Percentiles rank a stretch among this genome's conserved stretches.
These are phyloP conservation scores for Cicer pinnatifidum DNA, from an alignment of 306 rosid species.

Conservation along the genomic window DNA sequence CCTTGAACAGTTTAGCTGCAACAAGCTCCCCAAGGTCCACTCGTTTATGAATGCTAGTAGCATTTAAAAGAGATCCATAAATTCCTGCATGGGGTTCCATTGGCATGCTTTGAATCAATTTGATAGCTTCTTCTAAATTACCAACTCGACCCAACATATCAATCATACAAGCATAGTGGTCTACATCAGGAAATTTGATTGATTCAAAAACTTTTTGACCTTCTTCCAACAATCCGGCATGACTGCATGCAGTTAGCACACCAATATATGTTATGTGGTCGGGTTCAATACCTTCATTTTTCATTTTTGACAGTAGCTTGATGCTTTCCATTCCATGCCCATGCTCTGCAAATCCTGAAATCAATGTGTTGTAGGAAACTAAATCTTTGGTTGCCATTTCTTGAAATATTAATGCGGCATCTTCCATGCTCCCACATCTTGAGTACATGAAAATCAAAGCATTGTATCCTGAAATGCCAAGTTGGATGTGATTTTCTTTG, in stretches of 20 bases:
- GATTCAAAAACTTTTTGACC: constrained; percentile 64
- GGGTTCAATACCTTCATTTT: constrained; percentile 59
- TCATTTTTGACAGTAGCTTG: constrained; percentile 57
- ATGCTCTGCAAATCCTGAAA: constrained; percentile 70
- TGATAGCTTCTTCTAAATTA: constrained; percentile 63
- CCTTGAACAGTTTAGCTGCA: constrained; percentile 63
- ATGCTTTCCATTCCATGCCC: constrained; percentile 66
- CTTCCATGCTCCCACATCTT: constrained; percentile 66
- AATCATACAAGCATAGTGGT: constrained; percentile 75
- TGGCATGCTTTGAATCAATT: constrained; percentile 62
- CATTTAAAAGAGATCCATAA: constrained; percentile 70
- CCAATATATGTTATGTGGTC: constrained; percentile 63
- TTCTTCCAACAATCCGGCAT: constrained; percentile 61
- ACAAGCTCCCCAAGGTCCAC: constrained; percentile 66
- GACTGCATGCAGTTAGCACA: constrained; percentile 70
- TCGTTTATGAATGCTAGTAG: constrained; percentile 61
- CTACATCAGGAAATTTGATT: constrained; percentile 61
- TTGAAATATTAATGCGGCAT: constrained; percentile 57
- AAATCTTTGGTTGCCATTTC: constrained; percentile 59
- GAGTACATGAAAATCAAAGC: constrained; percentile 70
- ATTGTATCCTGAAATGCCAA: constrained; percentile 60
- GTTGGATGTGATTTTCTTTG: constrained; percentile 50
- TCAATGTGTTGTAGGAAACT: constrained; percentile 67
- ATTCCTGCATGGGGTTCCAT: constrained; percentile 72
- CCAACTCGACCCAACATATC: constrained; percentile 71